Evolutionary conservation across 1,284 basidiomycete species (phyloP), one percentile per base, ranked within the genome.

Genomic region (Malassezia yamatoensis): DNA sequence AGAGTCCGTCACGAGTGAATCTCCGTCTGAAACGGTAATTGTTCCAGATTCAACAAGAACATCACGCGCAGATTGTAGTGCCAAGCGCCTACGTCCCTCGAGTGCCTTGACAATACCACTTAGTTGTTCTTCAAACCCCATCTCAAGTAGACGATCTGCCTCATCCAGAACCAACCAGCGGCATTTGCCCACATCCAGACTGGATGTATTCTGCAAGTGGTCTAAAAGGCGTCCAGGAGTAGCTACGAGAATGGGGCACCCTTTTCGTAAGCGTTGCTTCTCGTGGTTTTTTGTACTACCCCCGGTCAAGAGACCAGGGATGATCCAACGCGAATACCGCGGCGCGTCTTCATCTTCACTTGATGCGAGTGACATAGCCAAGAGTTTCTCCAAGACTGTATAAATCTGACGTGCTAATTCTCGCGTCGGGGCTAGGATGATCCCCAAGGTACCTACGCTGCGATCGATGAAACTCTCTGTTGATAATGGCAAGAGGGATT

Each of bases 111-210:
- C 78, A 65, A 98, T 96, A 0, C 88, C 90, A 46, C 81, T 66
- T 49, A 78, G 72, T 58, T 77, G 76, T 46, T 78, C 77, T 59
- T 78, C 75, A 56, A 78, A 78, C 36, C 77, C 77, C 65, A 78
- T 72, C 66, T 87, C 85, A 81, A 86, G 84, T 39, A 87, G 75
- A 11, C 91, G 79, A 77, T 99, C 94, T 2, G 94, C 93, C 78
- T 99, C 94, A 72, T 99, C 94, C 32, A 98, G 82, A 0, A 99
- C 85, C 15, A 99, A 80, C 89, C 93, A 98, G 51, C 88, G 83
- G 68, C 88, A 89, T 77, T 94, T 94, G 52, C 86, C 87, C 49
- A 90, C 84, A 65, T 91, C 86, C 76, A 96, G 88, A 3, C 87
- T 85, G 0, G 84, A 82, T 0, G 94, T 98, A 67, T 85, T 85